phyloP scores from a whole-genome alignment of 2,329 filamentous ascomycete genomes.

The Ascochyta pisi region DNA sequence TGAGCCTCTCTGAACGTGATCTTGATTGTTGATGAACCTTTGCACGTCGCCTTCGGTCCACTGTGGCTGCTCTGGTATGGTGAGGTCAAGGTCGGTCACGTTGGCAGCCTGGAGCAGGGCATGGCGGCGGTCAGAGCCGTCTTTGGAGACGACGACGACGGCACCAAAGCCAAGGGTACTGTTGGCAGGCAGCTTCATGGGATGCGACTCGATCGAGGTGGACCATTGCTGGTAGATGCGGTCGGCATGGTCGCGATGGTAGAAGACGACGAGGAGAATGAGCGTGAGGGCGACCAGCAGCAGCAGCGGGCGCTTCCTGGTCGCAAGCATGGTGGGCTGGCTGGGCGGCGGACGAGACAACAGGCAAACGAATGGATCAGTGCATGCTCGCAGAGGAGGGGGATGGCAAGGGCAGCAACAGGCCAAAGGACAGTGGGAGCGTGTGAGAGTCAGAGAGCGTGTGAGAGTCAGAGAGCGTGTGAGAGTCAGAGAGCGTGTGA shows the following conservation, averaged over 20 bases:
- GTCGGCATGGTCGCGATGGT: conserved; percentile 36
- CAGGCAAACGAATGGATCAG: conserved; percentile 26
- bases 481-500: neutral
- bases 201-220: conserved; percentile 32
- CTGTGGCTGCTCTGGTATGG: conserved; percentile 51
- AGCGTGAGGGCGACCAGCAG: conserved; percentile 37
- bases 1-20: conserved; percentile 49
- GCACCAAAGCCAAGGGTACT: conserved; percentile 51
- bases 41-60: conserved; percentile 53
- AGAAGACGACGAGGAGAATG: conserved; percentile 37
- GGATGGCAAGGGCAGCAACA: conserved; percentile 5
- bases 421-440: neutral
- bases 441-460: neutral
- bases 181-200: conserved; percentile 41
- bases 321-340: conserved; percentile 38
- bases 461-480: neutral
- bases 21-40: conserved; percentile 45
- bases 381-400: conserved; percentile 26
- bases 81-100: conserved; percentile 52
- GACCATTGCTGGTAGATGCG: conserved; percentile 41
- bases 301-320: conserved; percentile 41
- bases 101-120: conserved; percentile 52
- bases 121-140: conserved; percentile 49
- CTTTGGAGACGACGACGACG: conserved; percentile 51
- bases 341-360: conserved; percentile 10